Evolutionary conservation across 805 yeast species (phyloP).

Genomic region (Yarrowia sp.): DNA sequence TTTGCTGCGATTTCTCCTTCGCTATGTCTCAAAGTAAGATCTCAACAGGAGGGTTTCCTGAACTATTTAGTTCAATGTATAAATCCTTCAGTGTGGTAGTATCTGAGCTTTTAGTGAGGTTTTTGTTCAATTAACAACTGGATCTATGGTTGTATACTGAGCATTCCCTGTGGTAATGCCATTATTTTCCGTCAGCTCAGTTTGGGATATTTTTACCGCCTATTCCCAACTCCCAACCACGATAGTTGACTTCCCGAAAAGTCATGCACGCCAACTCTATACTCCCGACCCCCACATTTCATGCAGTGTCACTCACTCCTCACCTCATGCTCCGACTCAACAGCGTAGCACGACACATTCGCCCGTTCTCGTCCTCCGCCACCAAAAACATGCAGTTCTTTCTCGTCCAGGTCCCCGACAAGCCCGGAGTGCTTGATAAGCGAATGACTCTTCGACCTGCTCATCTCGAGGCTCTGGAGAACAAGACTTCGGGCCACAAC

Average conservation of each 20-base stretch:
- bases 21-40: no score
- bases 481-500: conserved; percentile 38
- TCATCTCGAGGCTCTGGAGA: conserved; percentile 43
- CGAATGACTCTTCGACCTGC: conserved; percentile 43
- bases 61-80: no score
- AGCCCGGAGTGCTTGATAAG: conserved; percentile 48
- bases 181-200: no score
- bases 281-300: not conserved
- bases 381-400: conserved; percentile 46
- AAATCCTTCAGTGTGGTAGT: no score
- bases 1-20: no score
- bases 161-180: no score
- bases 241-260: not conserved
- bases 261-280: not conserved
- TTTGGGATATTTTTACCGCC: no score
- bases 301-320: not conserved
- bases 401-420: conserved; percentile 68
- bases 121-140: no score
- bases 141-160: no score
- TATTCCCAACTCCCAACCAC: no score
- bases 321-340: conserved; percentile 16
- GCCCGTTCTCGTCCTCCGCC: not conserved
- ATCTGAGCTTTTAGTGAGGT: no score
- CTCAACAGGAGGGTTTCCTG: no score
- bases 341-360: not conserved